Evolutionary conservation across 106 monocot species (phyloP), one percentile per base, ranked within the genome.

Genomic region (Allium fistulosum): DNA sequence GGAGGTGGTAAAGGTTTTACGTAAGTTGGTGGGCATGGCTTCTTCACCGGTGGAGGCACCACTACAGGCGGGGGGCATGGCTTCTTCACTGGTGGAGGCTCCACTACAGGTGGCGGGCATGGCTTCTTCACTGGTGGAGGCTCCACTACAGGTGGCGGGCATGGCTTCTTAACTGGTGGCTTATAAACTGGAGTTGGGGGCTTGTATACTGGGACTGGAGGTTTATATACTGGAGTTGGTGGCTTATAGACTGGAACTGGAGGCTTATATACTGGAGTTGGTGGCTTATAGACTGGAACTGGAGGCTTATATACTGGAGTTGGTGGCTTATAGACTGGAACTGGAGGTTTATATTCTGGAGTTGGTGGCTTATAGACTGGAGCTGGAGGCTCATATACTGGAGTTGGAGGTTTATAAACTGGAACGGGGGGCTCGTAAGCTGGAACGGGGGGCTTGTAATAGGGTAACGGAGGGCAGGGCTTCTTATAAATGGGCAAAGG

Each of bases 251-350:
- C 8, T 11, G 62, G 62, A 62, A 37, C 10, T 9, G 37, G 37
- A 0, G 37, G 37, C 2, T 37, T 37, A 37, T 37, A 37, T 4
- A 10, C 12, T 10, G 7, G 27, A 12, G 48, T 9, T 8, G 18
- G n/a, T 49, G 65, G 65, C 65, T 65, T 65, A 8, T 45, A 5
- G 13, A 65, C 11, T 16, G 65, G 65, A n/a, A 48, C 48, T 10
- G 65, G 63, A 8, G 63, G 63, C 11, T 46, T 13, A 10, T 62
- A 28, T 2, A 62, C 2, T 11, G 65, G 65, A 7, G 10, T 8
- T 9, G 17, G 49, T 2, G 65, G 62, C 62, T 62, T 62, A 6
- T 46, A 11, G 11, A 62, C n/a, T 7, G 62, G 62, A 18, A 8
- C 12, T 2, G 45, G 45, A 10, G 62, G 47, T 49, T 62, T 62